Percentiles rank a stretch among this genome's conserved stretches.
These are phyloP conservation scores for Ceratonia siliqua DNA, from an alignment of 306 rosid species.

Conservation along the genomic window DNA sequence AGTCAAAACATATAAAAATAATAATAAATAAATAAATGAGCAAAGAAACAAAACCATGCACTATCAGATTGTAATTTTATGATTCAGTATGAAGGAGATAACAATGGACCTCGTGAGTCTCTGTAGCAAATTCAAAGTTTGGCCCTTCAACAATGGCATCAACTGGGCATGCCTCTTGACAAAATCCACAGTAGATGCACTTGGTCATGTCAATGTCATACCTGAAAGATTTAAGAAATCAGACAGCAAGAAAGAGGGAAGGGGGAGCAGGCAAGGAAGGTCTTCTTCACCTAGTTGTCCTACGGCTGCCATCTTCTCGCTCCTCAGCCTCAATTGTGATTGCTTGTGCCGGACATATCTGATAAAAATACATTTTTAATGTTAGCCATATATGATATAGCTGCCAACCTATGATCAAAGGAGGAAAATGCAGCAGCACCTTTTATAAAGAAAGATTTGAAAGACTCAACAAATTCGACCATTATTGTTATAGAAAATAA, in stretches of 20 bases:
- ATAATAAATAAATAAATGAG: too few relatives aligned
- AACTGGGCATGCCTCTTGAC: conserved; percentile 99
- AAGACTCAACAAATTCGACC: neutral
- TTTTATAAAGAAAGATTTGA: neutral
- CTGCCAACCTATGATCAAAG: neutral
- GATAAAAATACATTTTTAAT: conserved; percentile 8
- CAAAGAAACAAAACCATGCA: too few relatives aligned
- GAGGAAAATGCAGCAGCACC: neutral
- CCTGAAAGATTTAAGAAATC: conserved; percentile 53
- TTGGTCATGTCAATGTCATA: conserved; percentile 99
- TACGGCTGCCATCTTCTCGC: conserved; percentile 99
- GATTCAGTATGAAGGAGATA: conserved; percentile 20
- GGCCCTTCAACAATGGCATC: conserved; percentile 99
- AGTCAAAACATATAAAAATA: too few relatives aligned
- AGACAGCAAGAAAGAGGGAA: neutral
- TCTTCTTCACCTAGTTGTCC: conserved; percentile 89
- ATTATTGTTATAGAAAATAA: neutral
- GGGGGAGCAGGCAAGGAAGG: neutral
- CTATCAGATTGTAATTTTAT: too few relatives aligned
- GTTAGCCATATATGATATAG: conserved; percentile 22
- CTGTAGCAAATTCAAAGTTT: conserved; percentile 91
- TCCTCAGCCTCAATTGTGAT: conserved; percentile 99
- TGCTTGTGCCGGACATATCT: conserved; percentile 99
- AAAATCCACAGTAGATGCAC: conserved; percentile 99
- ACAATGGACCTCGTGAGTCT: conserved; percentile 87